phyloP scores from a whole-genome alignment of 208 protist genomes.

The Leishmania aethiopica region DNA sequence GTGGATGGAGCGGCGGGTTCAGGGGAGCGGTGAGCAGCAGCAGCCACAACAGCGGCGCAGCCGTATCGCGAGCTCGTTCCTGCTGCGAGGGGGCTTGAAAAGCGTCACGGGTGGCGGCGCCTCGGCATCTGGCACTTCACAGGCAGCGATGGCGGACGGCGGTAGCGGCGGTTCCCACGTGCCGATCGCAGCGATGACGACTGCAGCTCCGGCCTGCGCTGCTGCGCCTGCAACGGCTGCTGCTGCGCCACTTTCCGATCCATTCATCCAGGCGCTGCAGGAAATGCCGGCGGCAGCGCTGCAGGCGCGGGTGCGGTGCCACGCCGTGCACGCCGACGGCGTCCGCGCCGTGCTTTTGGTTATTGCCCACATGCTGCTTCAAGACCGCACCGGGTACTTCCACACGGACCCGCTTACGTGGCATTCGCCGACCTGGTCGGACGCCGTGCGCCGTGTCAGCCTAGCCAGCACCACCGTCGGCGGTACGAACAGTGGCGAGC shows the following conservation, averaged over 20 bases:
- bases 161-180: background rate
- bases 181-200: background rate
- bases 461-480: constrained; percentile 45
- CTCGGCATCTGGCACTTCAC: background rate
- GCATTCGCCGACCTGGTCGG: constrained; percentile 59
- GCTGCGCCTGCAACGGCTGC: background rate
- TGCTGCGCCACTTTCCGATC: background rate
- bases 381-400: constrained; percentile 19
- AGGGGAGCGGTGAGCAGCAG: constrained; percentile 11
- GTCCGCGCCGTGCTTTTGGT: constrained; percentile 63
- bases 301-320: constrained; percentile 54
- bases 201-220: background rate
- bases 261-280: constrained; percentile 16
- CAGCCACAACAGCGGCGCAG: constrained; percentile 21
- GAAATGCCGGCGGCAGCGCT: constrained; percentile 30
- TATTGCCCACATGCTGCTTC: constrained; percentile 45
- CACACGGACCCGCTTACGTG: constrained; percentile 35
- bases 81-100: constrained; percentile 29
- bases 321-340: constrained; percentile 41
- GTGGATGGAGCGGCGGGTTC: constrained; percentile 15
- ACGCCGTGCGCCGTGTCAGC: constrained; percentile 61
- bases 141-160: background rate
- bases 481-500: constrained; percentile 30
- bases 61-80: constrained; percentile 21
- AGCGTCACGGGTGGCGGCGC: background rate